Evolutionary conservation across 176 grass and related monocot species (phyloP).

Genomic region (Eleusine indica): DNA sequence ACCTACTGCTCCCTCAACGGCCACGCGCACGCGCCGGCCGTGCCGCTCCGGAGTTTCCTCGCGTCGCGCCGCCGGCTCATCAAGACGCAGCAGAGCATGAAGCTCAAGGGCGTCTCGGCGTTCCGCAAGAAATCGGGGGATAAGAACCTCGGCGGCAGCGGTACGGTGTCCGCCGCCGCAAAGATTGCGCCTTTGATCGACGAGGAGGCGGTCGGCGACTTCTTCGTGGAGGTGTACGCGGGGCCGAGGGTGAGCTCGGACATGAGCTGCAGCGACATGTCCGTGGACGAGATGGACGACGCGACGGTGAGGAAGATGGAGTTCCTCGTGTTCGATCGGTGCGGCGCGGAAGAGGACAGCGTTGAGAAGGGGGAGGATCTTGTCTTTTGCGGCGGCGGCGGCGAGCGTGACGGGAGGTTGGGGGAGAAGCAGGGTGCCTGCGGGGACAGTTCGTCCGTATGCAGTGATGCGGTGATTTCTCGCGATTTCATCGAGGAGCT

Average conservation of each 20-base stretch:
- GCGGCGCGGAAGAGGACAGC: conserved; percentile 9
- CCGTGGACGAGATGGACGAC: conserved; percentile 81
- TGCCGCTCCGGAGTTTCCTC: conserved; percentile 79
- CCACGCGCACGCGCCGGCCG: conserved; percentile 61
- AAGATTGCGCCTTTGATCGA: conserved; percentile 63
- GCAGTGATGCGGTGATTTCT: conserved; percentile 39
- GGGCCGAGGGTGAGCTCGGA: conserved; percentile 59
- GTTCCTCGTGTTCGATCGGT: conserved; percentile 71
- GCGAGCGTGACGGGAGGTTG: conserved; percentile 18
- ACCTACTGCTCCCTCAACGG: conserved; percentile 93
- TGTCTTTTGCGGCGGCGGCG: neutral
- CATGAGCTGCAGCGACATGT: conserved; percentile 75
- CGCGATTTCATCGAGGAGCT: conserved; percentile 44
- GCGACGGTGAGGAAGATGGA: conserved; percentile 61
- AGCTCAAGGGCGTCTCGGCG: conserved; percentile 73
- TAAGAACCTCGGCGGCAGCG: neutral
- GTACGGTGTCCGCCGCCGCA: neutral
- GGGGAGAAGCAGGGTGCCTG: conserved; percentile 49
- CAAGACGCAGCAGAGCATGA: conserved; percentile 93
- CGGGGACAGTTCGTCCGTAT: conserved; percentile 50
- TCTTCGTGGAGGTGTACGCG: conserved; percentile 82
- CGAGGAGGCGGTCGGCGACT: conserved; percentile 71
- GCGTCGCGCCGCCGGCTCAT: conserved; percentile 70
- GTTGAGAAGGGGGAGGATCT: conserved; percentile 22
- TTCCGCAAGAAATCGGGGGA: conserved; percentile 52